A percentile compares a stretch with the other conserved stretches of the same genome.
These are phyloP conservation scores for Tricholoma bakamatsutake DNA, from an alignment of 768 basidiomycete species.

Conservation along the genomic window DNA sequence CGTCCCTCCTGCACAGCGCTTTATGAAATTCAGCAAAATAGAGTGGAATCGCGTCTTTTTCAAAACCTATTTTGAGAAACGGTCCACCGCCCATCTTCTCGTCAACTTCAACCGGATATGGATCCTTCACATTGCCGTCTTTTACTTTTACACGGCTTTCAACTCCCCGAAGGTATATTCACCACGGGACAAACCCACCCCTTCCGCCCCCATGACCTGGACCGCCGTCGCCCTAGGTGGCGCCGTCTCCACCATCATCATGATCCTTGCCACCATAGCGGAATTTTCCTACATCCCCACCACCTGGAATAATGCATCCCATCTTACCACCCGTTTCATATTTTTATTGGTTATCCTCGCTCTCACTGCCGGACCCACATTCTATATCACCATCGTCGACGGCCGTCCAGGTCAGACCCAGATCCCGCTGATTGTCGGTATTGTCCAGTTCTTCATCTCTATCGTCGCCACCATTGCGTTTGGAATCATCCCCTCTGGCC, in stretches of 20 bases:
- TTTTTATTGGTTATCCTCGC: constrained; percentile 91
- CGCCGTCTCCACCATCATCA: constrained; percentile 87
- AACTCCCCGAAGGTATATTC: constrained; percentile 92
- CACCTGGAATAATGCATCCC: constrained; percentile 98
- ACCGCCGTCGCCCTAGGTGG: constrained; percentile 95
- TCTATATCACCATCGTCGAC: constrained; percentile 88
- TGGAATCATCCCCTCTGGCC: constrained; percentile 86
- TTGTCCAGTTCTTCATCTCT: constrained; percentile 92
- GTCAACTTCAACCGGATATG: constrained; percentile 99
- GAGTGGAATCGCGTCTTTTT: constrained; percentile 96
- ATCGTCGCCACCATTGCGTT: constrained; percentile 79
- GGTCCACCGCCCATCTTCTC: constrained; percentile 86
- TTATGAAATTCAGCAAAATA: constrained; percentile 84
- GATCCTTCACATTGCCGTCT: constrained; percentile 91
- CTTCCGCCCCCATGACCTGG: constrained; percentile 90
- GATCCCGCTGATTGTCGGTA: constrained; percentile 84
- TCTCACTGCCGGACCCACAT: constrained; percentile 87
- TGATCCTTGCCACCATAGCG: constrained; percentile 88
- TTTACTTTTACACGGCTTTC: constrained; percentile 98
- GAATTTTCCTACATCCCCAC: constrained; percentile 98
- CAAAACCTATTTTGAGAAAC: constrained; percentile 98
- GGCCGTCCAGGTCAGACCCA: constrained; percentile 50
- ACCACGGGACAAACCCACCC: constrained; percentile 53
- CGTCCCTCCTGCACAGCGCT: constrained; percentile 86
- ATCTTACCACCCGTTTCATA: constrained; percentile 87